Conservation (phyloP, 345 rosid genomes). For the Murraya paniculata region DNA sequence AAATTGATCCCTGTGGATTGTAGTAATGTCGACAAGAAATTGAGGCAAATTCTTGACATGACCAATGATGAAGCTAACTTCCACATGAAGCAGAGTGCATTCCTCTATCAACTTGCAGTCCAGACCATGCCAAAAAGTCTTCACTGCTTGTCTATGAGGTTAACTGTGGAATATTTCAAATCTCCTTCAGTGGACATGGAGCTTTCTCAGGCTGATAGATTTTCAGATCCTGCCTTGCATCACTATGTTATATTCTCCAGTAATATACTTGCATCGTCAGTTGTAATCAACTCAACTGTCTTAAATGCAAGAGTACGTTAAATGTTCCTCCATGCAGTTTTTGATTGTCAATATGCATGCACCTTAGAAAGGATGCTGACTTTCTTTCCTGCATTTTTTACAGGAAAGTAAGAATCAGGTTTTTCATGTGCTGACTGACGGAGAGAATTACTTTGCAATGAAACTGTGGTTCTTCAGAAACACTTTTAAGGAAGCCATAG, state of each 20-base stretch:
- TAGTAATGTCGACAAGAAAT: conserved; percentile 84
- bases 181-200: conserved; percentile 42
- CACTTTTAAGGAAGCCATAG: conserved; percentile 53
- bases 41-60: conserved; percentile 87
- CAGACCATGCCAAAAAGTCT: conserved; percentile 96
- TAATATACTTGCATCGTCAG: conserved; percentile 84
- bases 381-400: conserved; percentile 29
- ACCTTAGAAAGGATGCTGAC: conserved; percentile 23
- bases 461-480: conserved; percentile 80
- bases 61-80: conserved; percentile 91
- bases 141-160: conserved; percentile 85
- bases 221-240: conserved; percentile 58
- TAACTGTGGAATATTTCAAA: conserved; percentile 85
- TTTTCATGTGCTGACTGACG: conserved; percentile 89
- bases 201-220: conserved; percentile 44
- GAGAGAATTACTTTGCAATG: conserved; percentile 82
- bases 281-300: conserved; percentile 82
- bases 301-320: conserved; percentile 60
- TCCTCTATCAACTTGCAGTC: conserved; percentile 77
- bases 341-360: conserved; percentile 1
- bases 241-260: conserved; percentile 79
- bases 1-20: conserved; percentile 72
- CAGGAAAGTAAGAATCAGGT: conserved; percentile 83
- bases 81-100: conserved; percentile 79
- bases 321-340: conserved; percentile 9